These are phyloP conservation scores for Silene uniflora DNA, from an alignment of 148 eudicot genomes.

Conservation along the genomic window DNA sequence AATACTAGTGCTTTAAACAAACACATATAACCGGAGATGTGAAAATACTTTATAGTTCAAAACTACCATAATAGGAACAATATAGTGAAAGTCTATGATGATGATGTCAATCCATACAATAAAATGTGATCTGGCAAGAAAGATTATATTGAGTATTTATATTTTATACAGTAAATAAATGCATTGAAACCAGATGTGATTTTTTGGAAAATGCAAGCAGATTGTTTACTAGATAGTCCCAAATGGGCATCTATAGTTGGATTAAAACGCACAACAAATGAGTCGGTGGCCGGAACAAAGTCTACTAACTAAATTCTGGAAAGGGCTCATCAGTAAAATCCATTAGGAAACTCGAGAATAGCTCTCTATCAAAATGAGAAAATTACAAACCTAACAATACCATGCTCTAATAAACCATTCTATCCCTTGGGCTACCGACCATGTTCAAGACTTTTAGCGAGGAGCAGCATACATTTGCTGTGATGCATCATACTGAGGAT, in stretches of 20 bases:
- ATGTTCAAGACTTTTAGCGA: slow-evolving; percentile 29
- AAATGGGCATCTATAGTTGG: slow-evolving; percentile 54
- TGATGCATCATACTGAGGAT: slow-evolving; percentile 51
- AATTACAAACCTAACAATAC: slow-evolving; percentile 8
- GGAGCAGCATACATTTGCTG: slow-evolving; percentile 55
- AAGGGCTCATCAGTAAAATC: slow-evolving; percentile 5
- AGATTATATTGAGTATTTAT: too few relatives aligned
- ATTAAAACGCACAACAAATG: slow-evolving; percentile 4
- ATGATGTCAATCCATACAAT: too few relatives aligned
- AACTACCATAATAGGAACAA: too few relatives aligned
- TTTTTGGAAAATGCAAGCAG: slow-evolving; percentile 24
- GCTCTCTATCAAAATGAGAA: slow-evolving; percentile 2
- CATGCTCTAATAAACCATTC: background rate
- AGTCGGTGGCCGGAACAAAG: background rate
- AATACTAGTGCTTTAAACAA: too few relatives aligned
- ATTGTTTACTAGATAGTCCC: slow-evolving; percentile 34
- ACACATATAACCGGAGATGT: too few relatives aligned
- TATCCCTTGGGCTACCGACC: background rate
- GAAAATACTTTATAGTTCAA: too few relatives aligned
- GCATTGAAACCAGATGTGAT: too few relatives aligned
- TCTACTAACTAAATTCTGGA: background rate
- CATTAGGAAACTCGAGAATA: background rate
- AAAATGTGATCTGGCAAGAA: too few relatives aligned
- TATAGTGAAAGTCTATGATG: too few relatives aligned
- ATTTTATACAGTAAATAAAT: too few relatives aligned